Conservation (phyloP, 306 rosid species). For the Dalbergia cochinchinensis region DNA sequence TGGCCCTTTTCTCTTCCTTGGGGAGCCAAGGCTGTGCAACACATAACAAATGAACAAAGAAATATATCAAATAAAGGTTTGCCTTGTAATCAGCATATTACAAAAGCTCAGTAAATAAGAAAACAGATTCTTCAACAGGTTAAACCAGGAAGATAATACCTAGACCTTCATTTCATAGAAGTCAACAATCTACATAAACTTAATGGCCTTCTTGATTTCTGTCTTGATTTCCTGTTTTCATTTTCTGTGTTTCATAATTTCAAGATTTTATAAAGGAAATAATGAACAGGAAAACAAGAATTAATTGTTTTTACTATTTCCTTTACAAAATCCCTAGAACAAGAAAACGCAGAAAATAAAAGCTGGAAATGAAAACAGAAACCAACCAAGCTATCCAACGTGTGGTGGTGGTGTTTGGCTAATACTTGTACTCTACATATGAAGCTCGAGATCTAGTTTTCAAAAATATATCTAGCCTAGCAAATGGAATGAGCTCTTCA, state of each 20-base stretch:
- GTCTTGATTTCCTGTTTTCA: too few species aligned
- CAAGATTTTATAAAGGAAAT: too few species aligned
- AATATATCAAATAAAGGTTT: neutral
- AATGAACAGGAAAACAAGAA: too few species aligned
- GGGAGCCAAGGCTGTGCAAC: conserved; percentile 80
- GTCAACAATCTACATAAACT: neutral
- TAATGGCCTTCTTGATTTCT: too few species aligned
- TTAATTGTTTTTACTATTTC: too few species aligned
- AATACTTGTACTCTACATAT: neutral
- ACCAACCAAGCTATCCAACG: neutral
- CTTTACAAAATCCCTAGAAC: too few species aligned
- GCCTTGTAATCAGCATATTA: neutral
- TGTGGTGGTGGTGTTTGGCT: neutral
- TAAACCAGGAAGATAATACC: conserved; percentile 13
- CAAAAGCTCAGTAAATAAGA: conserved; percentile 3
- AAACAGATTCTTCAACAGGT: conserved; percentile 20
- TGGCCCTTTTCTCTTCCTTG: conserved; percentile 93
- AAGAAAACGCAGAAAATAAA: too few species aligned
- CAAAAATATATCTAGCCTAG: neutral
- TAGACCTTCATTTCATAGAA: conserved; percentile 3
- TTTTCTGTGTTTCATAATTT: too few species aligned
- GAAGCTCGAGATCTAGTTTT: conserved; percentile 16
- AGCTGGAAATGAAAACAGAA: too few species aligned
- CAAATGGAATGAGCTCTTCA: neutral
- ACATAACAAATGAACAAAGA: conserved; percentile 23